Conservation (phyloP, 2,329 filamentous ascomycete genomes). For the Stachybotrys chartarum region DNA sequence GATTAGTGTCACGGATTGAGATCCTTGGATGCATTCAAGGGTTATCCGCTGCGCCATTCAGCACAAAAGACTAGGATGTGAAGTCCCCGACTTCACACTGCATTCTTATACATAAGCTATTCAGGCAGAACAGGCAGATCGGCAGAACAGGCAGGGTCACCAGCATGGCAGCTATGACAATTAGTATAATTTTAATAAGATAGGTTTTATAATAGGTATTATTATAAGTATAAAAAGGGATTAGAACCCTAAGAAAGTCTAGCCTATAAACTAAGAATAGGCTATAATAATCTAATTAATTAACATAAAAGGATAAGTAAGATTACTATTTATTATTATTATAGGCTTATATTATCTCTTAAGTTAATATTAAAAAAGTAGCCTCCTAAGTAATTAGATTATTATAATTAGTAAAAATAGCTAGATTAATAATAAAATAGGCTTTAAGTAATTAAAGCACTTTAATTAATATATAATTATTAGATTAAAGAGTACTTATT, state of each 20-base stretch:
- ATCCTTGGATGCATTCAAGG: too few species aligned
- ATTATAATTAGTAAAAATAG: neutral
- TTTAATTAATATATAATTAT: constrained; percentile 1
- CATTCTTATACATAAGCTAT: too few species aligned
- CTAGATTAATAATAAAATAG: constrained; percentile 1
- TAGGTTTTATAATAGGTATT: constrained; percentile 9
- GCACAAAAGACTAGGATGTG: too few species aligned
- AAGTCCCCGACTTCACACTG: too few species aligned
- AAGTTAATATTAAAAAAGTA: neutral
- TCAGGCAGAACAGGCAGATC: too few species aligned
- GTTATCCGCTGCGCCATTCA: too few species aligned
- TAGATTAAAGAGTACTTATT: neutral
- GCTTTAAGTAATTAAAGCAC: constrained; percentile 1
- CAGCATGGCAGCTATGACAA: constrained; percentile 8
- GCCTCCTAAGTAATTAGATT: neutral
- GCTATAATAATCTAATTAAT: neutral
- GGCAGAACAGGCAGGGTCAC: too few species aligned
- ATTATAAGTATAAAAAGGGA: constrained; percentile 1
- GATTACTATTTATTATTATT: neutral
- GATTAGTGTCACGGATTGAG: too few species aligned
- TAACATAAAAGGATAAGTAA: neutral
- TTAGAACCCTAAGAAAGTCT: neutral
- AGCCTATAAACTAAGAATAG: neutral
- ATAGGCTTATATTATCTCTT: neutral
- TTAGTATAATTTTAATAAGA: constrained; percentile 14